phyloP scores from a whole-genome alignment of 345 rosid species.

The Balakata baccata region DNA sequence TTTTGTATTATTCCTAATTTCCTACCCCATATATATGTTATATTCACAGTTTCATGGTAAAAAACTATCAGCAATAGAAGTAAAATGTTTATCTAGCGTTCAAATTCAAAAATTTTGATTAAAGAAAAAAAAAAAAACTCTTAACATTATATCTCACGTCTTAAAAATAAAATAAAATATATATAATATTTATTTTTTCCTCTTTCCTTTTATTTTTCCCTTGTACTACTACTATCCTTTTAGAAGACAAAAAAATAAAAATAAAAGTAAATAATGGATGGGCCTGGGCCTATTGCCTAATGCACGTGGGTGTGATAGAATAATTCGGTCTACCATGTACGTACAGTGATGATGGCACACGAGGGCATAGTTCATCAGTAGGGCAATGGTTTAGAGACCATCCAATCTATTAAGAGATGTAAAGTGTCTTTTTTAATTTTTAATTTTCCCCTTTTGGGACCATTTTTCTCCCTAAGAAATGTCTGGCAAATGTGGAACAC shows the following conservation, averaged over 20 bases:
- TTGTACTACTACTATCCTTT: not conserved
- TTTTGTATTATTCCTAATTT: not conserved
- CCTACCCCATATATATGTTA: not conserved
- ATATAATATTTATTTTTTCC: not conserved
- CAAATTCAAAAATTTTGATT: no score
- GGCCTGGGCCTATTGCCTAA: conserved; percentile 31
- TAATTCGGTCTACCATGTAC: conserved; percentile 53
- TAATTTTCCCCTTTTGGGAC: conserved; percentile 36
- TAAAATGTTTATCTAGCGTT: no score
- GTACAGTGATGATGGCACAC: conserved; percentile 55
- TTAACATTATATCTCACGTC: no score
- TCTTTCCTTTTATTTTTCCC: not conserved
- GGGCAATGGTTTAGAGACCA: conserved; percentile 12
- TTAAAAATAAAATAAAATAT: no score
- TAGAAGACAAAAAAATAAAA: not conserved
- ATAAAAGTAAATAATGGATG: not conserved
- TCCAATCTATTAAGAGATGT: not conserved
- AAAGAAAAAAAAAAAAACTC: no score
- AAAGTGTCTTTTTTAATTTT: not conserved
- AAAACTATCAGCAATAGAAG: no score
- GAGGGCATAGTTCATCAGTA: conserved; percentile 41
- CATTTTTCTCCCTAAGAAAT: conserved; percentile 28
- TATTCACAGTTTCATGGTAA: not conserved
- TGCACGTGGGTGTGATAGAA: conserved; percentile 36
- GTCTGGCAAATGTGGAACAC: conserved; percentile 41